Conservation (phyloP, 495 filamentous ascomycete species). For the Podospora comata region DNA sequence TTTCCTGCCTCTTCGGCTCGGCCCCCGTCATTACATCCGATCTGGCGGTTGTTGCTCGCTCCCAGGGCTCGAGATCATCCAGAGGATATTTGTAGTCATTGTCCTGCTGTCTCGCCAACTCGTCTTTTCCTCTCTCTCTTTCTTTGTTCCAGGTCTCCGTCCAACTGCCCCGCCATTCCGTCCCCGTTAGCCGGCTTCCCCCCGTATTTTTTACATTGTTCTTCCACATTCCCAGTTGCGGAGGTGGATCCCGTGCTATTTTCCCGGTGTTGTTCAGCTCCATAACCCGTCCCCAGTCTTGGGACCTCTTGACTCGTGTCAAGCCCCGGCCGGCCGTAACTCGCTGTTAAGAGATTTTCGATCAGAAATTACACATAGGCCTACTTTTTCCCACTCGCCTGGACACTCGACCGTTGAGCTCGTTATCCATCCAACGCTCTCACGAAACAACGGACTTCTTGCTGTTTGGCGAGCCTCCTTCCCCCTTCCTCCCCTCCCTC, state of each 20-base stretch:
- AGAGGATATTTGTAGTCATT: slow-evolving; percentile 19
- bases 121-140: slow-evolving; percentile 5
- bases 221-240: slow-evolving; percentile 10
- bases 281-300: slow-evolving; percentile 13
- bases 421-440: not conserved
- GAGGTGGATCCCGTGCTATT: slow-evolving; percentile 6
- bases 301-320: slow-evolving; percentile 12
- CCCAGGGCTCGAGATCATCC: slow-evolving; percentile 2
- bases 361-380: not conserved
- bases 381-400: not conserved
- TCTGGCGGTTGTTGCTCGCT: slow-evolving; percentile 12
- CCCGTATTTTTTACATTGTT: not conserved
- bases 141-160: not conserved
- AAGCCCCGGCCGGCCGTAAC: not conserved
- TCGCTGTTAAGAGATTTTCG: slow-evolving; percentile 5
- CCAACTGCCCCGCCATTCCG: not conserved
- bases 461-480: not conserved
- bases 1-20: slow-evolving; percentile 23
- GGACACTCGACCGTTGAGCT: slow-evolving; percentile 4
- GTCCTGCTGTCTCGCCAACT: not conserved
- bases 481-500: not conserved
- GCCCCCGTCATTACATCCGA: slow-evolving; percentile 22
- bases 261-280: slow-evolving; percentile 10
- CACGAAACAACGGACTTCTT: not conserved
- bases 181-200: slow-evolving; percentile 7